phyloP scores from a whole-genome alignment of 306 rosid genomes.

The Castanea crenata region DNA sequence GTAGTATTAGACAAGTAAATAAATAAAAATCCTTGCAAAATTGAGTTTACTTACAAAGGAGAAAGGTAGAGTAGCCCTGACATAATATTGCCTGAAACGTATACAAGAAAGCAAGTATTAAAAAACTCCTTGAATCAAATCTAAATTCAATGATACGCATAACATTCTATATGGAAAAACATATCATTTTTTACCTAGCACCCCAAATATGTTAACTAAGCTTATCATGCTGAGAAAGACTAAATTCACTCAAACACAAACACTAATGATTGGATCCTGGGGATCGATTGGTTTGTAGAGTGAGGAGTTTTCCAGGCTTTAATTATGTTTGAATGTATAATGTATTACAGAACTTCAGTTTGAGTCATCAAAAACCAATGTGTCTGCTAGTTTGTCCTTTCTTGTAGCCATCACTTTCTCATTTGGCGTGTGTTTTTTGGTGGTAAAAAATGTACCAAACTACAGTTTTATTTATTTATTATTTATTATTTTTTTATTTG shows the following conservation, averaged over 20 bases:
- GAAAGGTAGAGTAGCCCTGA: conserved; percentile 42
- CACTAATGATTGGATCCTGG: background rate
- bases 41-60: conserved; percentile 24
- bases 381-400: background rate
- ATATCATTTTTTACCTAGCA: background rate
- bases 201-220: background rate
- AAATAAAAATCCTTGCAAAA: background rate
- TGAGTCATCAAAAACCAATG: background rate
- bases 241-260: background rate
- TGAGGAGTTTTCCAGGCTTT: background rate
- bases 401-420: background rate
- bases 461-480: too few species aligned
- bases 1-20: background rate
- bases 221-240: background rate
- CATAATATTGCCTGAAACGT: conserved; percentile 36
- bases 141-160: background rate
- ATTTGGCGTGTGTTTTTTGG: background rate
- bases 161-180: background rate
- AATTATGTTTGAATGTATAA: background rate
- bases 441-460: too few species aligned
- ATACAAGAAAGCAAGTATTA: background rate
- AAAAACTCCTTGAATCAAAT: background rate
- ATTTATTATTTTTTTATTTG: too few species aligned
- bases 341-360: background rate
- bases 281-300: background rate